Conservation (phyloP, 768 basidiomycete genomes). For the Podaxis sp. region DNA sequence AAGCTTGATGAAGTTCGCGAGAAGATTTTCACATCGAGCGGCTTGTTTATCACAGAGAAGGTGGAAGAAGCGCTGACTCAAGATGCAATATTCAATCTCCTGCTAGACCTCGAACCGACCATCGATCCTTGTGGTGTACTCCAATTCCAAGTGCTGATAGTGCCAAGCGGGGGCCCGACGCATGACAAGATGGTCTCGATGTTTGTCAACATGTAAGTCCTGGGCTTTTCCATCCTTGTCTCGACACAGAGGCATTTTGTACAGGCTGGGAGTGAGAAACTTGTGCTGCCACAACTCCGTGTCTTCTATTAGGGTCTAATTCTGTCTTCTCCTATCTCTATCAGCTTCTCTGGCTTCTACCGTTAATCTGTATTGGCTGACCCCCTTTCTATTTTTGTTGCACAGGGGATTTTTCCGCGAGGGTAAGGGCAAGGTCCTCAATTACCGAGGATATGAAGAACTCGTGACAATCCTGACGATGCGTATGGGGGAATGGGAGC, state of each 20-base stretch:
- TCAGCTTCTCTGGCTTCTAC: background rate
- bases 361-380: background rate
- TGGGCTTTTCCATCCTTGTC: background rate
- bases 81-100: constrained; percentile 4
- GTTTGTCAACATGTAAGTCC: background rate
- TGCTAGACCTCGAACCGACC: constrained; percentile 1
- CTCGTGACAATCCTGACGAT: background rate
- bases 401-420: background rate
- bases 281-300: background rate
- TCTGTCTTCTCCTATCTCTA: background rate
- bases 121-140: background rate
- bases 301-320: background rate
- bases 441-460: constrained; percentile 2
- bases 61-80: background rate
- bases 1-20: background rate
- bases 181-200: background rate
- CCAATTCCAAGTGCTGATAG: background rate
- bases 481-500: constrained; percentile 1
- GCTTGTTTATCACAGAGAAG: background rate
- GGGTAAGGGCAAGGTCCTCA: background rate
- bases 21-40: background rate
- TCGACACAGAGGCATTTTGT: background rate
- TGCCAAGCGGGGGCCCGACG: background rate
- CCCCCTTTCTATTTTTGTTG: background rate
- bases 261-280: background rate